Percentiles rank a stretch among this genome's conserved stretches.
Conservation (phyloP, 371 early-diverging fungal species). For the Parasitella parasitica region DNA sequence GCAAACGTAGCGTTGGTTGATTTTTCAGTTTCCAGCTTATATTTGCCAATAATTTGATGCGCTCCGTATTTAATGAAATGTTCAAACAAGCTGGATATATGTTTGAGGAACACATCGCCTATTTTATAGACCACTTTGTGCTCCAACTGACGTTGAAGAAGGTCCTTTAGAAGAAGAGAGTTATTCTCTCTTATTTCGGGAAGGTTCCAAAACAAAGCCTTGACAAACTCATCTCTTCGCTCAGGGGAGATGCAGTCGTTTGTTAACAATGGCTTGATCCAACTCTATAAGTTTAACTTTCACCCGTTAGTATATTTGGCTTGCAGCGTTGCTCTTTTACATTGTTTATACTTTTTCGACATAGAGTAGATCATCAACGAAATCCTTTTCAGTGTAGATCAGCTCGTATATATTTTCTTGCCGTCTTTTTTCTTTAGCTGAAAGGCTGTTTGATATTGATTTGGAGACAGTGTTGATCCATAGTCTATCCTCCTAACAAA, state of each 20-base stretch:
- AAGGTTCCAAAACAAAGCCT: conserved; percentile 82
- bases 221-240: conserved; percentile 61
- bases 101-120: conserved; percentile 80
- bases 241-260: conserved; percentile 32
- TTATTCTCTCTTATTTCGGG: conserved; percentile 73
- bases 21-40: conserved; percentile 78
- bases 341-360: conserved; percentile 57
- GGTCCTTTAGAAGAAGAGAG: conserved; percentile 59
- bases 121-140: conserved; percentile 73
- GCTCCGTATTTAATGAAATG: conserved; percentile 88
- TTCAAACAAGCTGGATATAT: conserved; percentile 63
- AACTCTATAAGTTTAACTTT: conserved; percentile 40
- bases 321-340: neutral
- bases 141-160: conserved; percentile 72
- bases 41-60: conserved; percentile 81
- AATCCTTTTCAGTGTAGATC: conserved; percentile 86
- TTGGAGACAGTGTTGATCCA: conserved; percentile 65
- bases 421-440: conserved; percentile 72
- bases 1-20: conserved; percentile 64
- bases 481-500: conserved; percentile 33
- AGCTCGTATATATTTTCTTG: conserved; percentile 92
- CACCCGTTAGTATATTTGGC: neutral
- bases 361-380: conserved; percentile 69
- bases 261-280: conserved; percentile 70
- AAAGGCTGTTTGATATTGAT: conserved; percentile 61